Conservation (phyloP, 169 alveolate species). For the Eimeria acervulina region DNA sequence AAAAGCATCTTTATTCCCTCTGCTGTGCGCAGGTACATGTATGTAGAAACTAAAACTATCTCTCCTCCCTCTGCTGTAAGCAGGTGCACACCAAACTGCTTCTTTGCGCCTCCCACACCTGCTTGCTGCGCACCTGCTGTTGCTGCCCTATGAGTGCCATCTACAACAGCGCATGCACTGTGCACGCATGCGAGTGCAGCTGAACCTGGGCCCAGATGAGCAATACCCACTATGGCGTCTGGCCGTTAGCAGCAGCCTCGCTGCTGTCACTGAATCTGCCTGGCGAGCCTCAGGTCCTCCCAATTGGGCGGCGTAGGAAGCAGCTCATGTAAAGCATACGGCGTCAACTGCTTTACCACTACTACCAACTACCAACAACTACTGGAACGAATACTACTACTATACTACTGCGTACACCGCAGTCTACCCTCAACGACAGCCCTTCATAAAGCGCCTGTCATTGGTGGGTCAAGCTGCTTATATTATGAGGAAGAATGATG, state of each 20-base stretch:
- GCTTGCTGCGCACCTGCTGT: neutral
- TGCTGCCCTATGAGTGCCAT: neutral
- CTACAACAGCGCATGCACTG: neutral
- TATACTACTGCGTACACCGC: neutral
- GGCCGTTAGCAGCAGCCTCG: too few species aligned
- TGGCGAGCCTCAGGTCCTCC: neutral
- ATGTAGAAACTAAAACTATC: too few species aligned
- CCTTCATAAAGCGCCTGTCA: neutral
- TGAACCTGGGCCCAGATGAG: too few species aligned
- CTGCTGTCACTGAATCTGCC: neutral
- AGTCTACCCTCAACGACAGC: neutral
- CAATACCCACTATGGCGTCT: too few species aligned
- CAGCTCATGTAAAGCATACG: neutral
- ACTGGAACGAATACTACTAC: neutral
- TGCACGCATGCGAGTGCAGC: neutral
- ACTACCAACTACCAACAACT: neutral
- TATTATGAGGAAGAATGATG: neutral
- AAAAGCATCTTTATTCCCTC: neutral
- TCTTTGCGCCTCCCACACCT: neutral
- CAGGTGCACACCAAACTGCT: too few species aligned
- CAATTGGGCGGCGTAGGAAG: neutral
- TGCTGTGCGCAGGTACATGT: neutral
- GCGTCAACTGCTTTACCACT: neutral
- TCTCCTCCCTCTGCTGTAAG: too few species aligned
- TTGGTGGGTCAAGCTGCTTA: neutral